Evolutionary conservation across 2,329 filamentous ascomycete species (phyloP).

Genomic region (Aspergillus neoniger): DNA sequence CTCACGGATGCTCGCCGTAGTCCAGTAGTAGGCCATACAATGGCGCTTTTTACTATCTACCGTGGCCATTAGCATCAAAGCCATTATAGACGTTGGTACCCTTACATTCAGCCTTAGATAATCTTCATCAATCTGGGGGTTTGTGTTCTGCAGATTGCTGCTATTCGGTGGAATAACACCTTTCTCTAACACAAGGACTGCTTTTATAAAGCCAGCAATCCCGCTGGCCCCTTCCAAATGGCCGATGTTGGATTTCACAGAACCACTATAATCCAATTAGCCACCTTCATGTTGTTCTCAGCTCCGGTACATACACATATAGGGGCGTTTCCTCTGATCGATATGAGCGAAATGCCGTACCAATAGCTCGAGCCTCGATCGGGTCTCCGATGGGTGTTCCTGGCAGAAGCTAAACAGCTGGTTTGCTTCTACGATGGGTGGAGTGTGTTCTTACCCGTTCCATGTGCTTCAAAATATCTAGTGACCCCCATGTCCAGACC

Average conservation of each 20-base stretch:
- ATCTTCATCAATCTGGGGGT: slow-evolving; percentile 12
- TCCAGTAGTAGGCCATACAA: slow-evolving; percentile 23
- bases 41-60: slow-evolving; percentile 13
- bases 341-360: slow-evolving; percentile 8
- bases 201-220: slow-evolving; percentile 46
- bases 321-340: slow-evolving; percentile 3
- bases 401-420: slow-evolving; percentile 15
- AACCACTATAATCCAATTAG: neutral
- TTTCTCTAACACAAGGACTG: slow-evolving; percentile 46
- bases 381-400: slow-evolving; percentile 37
- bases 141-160: slow-evolving; percentile 21
- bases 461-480: slow-evolving; percentile 18
- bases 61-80: neutral
- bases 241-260: slow-evolving; percentile 20
- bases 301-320: neutral
- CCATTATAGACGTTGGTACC: neutral
- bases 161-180: slow-evolving; percentile 47
- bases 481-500: slow-evolving; percentile 10
- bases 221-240: slow-evolving; percentile 39
- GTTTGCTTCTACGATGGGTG: neutral
- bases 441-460: slow-evolving; percentile 3
- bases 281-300: neutral
- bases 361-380: slow-evolving; percentile 19
- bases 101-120: slow-evolving; percentile 8
- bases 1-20: slow-evolving; percentile 25